A percentile compares a stretch with the other conserved stretches of the same genome.
Evolutionary conservation across 371 early-diverging fungal genomes (phyloP).

Genomic region (Nematocida major): DNA sequence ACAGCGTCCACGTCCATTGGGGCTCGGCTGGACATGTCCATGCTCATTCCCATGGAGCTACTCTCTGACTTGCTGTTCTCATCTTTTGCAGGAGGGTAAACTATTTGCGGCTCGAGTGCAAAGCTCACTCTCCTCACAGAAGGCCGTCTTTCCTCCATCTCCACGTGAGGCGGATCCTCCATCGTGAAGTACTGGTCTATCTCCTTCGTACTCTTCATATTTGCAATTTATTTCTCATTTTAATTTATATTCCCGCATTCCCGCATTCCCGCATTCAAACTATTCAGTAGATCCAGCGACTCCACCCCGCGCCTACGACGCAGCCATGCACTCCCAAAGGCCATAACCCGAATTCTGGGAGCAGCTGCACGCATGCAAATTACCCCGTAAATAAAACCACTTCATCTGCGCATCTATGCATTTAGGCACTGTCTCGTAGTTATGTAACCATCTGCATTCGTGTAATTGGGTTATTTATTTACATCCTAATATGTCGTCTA

Average conservation of each 20-base stretch:
- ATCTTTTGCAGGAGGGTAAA: background rate
- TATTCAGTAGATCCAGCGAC: too few relatives aligned
- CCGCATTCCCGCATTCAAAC: too few relatives aligned
- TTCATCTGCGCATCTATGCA: too few relatives aligned
- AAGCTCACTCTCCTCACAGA: conserved; percentile 46
- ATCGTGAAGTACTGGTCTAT: conserved; percentile 38
- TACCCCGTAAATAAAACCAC: too few relatives aligned
- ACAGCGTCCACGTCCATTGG: background rate
- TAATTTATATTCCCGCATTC: conserved; percentile 4
- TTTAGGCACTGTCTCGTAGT: background rate
- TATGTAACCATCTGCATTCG: background rate
- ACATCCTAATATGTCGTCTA: conserved; percentile 31
- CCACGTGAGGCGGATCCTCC: background rate
- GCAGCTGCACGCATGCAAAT: too few relatives aligned
- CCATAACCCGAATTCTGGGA: too few relatives aligned
- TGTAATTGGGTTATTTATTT: too few relatives aligned
- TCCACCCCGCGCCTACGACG: too few relatives aligned
- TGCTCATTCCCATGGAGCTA: conserved; percentile 7
- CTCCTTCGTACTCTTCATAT: conserved; percentile 13
- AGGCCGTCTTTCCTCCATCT: conserved; percentile 29
- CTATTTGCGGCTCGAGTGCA: conserved; percentile 32
- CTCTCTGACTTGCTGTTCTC: conserved; percentile 23
- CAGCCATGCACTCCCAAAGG: too few relatives aligned
- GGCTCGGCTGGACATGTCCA: background rate
- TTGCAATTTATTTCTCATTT: conserved; percentile 26